Evolutionary conservation across 2,329 filamentous ascomycete genomes (phyloP).

Genomic region (Curvularia lunata): DNA sequence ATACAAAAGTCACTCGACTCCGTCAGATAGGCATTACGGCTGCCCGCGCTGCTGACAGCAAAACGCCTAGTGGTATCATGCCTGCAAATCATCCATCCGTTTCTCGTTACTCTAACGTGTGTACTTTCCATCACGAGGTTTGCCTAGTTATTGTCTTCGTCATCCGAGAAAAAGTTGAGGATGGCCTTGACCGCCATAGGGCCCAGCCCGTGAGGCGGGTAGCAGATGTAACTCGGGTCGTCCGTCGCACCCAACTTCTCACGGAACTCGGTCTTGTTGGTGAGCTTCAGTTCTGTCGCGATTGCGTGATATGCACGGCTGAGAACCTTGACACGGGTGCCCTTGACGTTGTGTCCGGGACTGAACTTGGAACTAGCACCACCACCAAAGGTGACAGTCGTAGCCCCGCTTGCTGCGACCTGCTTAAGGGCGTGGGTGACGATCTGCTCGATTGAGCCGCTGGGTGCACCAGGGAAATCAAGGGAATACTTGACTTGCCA

Average conservation of each 20-base stretch:
- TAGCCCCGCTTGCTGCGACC: conserved; percentile 64
- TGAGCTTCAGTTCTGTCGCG: conserved; percentile 80
- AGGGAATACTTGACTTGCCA: conserved; percentile 98
- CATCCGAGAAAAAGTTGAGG: conserved; percentile 86
- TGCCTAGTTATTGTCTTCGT: conserved; percentile 47
- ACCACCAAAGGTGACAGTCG: conserved; percentile 82
- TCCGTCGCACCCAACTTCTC: conserved; percentile 87
- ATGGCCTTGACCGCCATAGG: conserved; percentile 83
- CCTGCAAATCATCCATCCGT: conserved; percentile 13
- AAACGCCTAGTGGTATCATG: conserved; percentile 33
- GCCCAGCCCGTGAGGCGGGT: conserved; percentile 83
- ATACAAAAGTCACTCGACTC: conserved; percentile 10
- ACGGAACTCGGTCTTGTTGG: conserved; percentile 85
- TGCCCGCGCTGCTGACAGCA: conserved; percentile 9
- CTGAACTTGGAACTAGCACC: conserved; percentile 77
- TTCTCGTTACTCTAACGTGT: conserved; percentile 16
- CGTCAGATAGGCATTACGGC: conserved; percentile 7
- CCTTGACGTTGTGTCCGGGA: conserved; percentile 81
- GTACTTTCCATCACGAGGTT: conserved; percentile 7
- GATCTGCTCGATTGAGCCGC: conserved; percentile 83
- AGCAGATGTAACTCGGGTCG: conserved; percentile 87
- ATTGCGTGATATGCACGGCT: conserved; percentile 82
- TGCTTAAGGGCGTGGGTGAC: conserved; percentile 74
- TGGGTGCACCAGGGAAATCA: conserved; percentile 87
- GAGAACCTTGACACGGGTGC: conserved; percentile 79